These are phyloP conservation scores for Globisporangium acanthophoron DNA, from an alignment of 352 stramenopile species.

Conservation along the genomic window DNA sequence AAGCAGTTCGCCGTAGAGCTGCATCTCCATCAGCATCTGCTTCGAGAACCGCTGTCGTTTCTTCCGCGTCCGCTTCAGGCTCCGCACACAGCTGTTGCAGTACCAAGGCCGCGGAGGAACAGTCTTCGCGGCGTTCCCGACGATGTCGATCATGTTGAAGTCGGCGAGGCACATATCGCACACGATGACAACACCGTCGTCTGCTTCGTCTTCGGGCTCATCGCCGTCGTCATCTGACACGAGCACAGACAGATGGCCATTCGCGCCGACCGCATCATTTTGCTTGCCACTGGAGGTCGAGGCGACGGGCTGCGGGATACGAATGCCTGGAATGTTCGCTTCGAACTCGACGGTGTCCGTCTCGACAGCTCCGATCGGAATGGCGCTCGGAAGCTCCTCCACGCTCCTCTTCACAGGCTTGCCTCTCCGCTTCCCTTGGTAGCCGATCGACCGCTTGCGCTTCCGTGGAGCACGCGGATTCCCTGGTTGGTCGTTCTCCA, in stretches of 20 bases:
- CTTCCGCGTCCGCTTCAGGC: constrained; percentile 73
- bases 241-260: constrained; percentile 21
- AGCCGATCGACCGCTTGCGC: constrained; percentile 20
- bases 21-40: constrained; percentile 83
- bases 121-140: constrained; percentile 26
- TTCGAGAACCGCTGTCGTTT: constrained; percentile 78
- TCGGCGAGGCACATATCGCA: constrained; percentile 74
- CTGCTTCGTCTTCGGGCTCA: constrained; percentile 22
- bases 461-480: constrained; percentile 16
- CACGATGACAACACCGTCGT: constrained; percentile 52
- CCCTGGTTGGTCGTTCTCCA: neutral
- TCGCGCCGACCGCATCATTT: constrained; percentile 5
- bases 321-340: neutral
- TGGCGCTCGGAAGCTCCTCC: neutral
- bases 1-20: constrained; percentile 64
- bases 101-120: constrained; percentile 69
- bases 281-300: neutral
- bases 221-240: constrained; percentile 40
- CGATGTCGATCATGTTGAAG: constrained; percentile 62
- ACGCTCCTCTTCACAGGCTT: constrained; percentile 3
- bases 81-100: constrained; percentile 52
- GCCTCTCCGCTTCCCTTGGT: constrained; percentile 8
- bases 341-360: constrained; percentile 1
- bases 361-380: neutral
- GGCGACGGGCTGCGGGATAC: constrained; percentile 10